phyloP scores from a whole-genome alignment of 768 basidiomycete genomes.

The Kwoniella bestiolae region DNA sequence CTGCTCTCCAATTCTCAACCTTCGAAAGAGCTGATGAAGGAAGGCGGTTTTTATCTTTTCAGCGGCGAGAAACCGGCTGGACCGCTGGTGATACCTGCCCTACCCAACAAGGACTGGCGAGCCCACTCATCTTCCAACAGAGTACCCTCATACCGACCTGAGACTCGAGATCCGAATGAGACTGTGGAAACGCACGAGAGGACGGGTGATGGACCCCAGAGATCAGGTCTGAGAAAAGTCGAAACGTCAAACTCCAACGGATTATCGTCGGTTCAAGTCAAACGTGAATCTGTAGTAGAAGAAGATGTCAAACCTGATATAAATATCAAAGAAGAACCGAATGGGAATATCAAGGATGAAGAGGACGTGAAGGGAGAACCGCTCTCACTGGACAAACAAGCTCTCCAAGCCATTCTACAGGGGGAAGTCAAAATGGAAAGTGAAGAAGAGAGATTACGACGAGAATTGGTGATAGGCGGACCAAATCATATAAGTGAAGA shows the following conservation, averaged over 20 bases:
- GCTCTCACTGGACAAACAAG: constrained; percentile 71
- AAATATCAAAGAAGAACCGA: constrained; percentile 19
- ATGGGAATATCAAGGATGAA: background rate
- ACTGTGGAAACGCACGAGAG: constrained; percentile 59
- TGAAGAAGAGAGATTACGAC: constrained; percentile 46
- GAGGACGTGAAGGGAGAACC: constrained; percentile 55
- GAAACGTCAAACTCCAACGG: background rate
- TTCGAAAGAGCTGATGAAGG: background rate
- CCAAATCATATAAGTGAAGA: constrained; percentile 69
- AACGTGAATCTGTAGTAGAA: constrained; percentile 7
- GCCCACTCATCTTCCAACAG: constrained; percentile 64
- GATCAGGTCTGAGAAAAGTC: constrained; percentile 66
- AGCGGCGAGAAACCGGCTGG: constrained; percentile 61
- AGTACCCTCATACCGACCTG: constrained; percentile 60
- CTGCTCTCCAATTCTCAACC: no score
- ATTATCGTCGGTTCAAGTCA: constrained; percentile 4
- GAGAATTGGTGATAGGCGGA: constrained; percentile 67
- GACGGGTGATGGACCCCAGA: constrained; percentile 76
- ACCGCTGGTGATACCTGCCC: constrained; percentile 81
- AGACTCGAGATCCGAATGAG: constrained; percentile 30
- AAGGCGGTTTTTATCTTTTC: constrained; percentile 37
- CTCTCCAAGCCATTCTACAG: constrained; percentile 77
- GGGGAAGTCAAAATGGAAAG: constrained; percentile 57
- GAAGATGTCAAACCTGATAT: constrained; percentile 31
- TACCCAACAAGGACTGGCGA: constrained; percentile 90